Percentiles rank a stretch among this genome's conserved stretches.
These are phyloP conservation scores for Chaetomidium leptoderma DNA, from an alignment of 495 filamentous ascomycete species.

Conservation along the genomic window DNA sequence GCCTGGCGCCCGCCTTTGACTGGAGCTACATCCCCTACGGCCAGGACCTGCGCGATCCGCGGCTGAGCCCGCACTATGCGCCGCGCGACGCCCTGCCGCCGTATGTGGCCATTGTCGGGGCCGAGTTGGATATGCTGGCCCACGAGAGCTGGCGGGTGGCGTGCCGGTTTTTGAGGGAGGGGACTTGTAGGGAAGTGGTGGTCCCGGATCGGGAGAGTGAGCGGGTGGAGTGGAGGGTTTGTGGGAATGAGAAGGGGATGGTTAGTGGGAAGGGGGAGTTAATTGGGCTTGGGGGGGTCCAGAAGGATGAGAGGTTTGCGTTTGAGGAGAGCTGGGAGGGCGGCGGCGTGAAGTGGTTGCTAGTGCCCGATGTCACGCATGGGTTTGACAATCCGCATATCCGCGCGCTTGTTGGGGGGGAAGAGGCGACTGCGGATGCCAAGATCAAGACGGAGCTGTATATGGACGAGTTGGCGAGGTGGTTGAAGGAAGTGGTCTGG, in stretches of 20 bases:
- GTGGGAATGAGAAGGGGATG: conserved; percentile 20
- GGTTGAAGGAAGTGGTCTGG: conserved; percentile 27
- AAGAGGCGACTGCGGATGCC: conserved; percentile 30
- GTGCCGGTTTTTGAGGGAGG: conserved; percentile 21
- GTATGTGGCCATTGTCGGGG: conserved; percentile 46
- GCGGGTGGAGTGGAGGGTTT: conserved; percentile 24
- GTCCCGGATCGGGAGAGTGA: conserved; percentile 27
- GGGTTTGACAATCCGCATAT: conserved; percentile 34
- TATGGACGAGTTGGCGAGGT: conserved; percentile 33
- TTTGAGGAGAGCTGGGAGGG: conserved; percentile 24
- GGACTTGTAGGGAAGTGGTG: conserved; percentile 3
- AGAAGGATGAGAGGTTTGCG: conserved; percentile 28
- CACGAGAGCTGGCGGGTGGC: conserved; percentile 37
- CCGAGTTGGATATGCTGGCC: conserved; percentile 47
- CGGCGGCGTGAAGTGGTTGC: conserved; percentile 31
- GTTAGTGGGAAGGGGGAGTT: conserved; percentile 20
- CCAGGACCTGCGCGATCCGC: conserved; percentile 27
- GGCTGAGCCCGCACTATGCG: conserved; percentile 33
- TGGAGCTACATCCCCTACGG: conserved; percentile 32
- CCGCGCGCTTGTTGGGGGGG: conserved; percentile 21
- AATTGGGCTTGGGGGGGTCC: conserved; percentile 14
- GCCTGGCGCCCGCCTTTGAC: conserved; percentile 29
- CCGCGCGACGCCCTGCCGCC: conserved; percentile 29
- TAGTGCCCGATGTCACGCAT: conserved; percentile 40
- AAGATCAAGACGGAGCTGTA: conserved; percentile 34